Evolutionary conservation across 768 basidiomycete genomes (phyloP), one percentile per base, ranked within the genome.

Genomic region (Baorangia bicolor): DNA sequence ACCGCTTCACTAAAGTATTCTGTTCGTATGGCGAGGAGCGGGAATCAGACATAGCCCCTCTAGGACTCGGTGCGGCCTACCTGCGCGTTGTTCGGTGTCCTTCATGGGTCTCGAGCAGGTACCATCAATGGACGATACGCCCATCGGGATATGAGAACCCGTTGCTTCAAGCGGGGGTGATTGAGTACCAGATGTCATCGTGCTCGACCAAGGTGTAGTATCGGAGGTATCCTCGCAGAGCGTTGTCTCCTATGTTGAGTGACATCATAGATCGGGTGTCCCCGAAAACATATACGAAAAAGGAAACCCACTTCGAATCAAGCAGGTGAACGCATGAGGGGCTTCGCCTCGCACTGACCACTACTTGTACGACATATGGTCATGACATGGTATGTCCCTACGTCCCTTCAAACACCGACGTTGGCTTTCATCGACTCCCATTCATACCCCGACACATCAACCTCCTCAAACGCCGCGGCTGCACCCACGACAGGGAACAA

Each of bases 401-500:
- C 28, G 4, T 39, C 16, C 43, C 41, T 40, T 49, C 42, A 57
- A 60, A 39, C 27, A 16, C 43, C 20, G 23, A 8, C 45, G 11
- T 18, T 18, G 20, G 2, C 12, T 12, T 42, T 35, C 4, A 3
- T 34, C 31, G 25, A 33, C 58, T 34, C 53, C 21, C 33, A 20
- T 41, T 62, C 57, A 31, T 62, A 61, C 7, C 52, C 64, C 7
- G 79, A 79, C n/a, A 81, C 74, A 58, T 89, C 87, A 9, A 82
- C 60, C 68, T 88, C 85, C 51, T 79, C 66, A 63, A 87, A 88
- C 38, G 58, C 69, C 28, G 67, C 57, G 30, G 73, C 73, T 41
- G 73, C 68, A 21, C 85, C 86, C 11, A 74, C 76, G 3, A 82
- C 79, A 3, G 90, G 88, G 71, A 80, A 89, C 21, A 78, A n/a